Percentiles rank a stretch among this genome's conserved stretches.
Conservation (phyloP, 1,284 basidiomycete species). For the Austropuccinia psidii region DNA sequence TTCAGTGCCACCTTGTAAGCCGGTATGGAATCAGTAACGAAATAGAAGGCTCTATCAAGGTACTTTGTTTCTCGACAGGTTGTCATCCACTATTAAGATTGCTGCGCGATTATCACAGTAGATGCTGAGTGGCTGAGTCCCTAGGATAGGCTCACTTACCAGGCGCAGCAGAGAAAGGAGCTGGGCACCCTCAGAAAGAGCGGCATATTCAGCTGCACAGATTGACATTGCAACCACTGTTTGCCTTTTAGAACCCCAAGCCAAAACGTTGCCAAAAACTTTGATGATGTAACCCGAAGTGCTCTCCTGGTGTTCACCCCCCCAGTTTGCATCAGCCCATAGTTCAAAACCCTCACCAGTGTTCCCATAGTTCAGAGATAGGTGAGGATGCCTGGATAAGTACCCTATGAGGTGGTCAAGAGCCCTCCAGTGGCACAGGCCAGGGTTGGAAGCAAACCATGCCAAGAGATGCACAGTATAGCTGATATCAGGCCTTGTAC, state of each 20-base stretch:
- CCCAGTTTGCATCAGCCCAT: not conserved
- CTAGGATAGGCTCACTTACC: not conserved
- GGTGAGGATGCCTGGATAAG: not conserved
- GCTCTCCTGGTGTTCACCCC: not conserved
- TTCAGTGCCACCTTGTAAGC: not conserved
- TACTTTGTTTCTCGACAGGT: not conserved
- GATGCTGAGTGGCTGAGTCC: not conserved
- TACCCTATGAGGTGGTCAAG: not conserved
- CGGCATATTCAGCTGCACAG: not conserved
- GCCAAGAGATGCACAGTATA: not conserved
- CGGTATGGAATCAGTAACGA: slow-evolving; percentile 15
- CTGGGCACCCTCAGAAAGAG: not conserved
- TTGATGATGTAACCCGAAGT: not conserved
- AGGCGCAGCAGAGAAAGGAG: not conserved
- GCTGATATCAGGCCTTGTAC: not conserved
- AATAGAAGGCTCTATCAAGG: slow-evolving; percentile 1
- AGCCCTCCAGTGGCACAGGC: not conserved
- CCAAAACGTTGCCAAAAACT: not conserved
- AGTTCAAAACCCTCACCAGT: not conserved
- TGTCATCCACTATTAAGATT: not conserved
- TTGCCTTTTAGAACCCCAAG: not conserved
- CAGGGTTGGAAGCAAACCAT: not conserved
- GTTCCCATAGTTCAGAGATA: not conserved
- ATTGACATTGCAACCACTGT: not conserved
- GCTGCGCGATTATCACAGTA: slow-evolving; percentile 7